Evolutionary conservation across 2,329 filamentous ascomycete genomes (phyloP).

Genomic region (Sarocladium oryzae): DNA sequence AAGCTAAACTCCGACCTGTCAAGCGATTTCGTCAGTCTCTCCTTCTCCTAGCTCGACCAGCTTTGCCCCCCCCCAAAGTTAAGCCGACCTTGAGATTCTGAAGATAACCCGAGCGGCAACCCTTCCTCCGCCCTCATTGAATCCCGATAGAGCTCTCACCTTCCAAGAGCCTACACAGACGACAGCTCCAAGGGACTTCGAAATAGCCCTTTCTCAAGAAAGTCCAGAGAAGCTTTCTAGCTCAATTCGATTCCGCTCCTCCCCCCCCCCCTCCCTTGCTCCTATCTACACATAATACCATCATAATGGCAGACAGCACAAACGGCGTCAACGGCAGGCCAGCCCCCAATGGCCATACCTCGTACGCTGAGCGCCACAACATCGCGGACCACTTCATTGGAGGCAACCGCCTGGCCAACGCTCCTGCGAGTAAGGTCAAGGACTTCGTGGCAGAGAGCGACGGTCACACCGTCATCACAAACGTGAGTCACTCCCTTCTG

Average conservation of each 20-base stretch:
- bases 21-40: background rate
- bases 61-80: slow-evolving; percentile 5
- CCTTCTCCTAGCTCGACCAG: background rate
- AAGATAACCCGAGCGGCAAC: background rate
- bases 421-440: slow-evolving; percentile 80
- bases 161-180: background rate
- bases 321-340: slow-evolving; percentile 42
- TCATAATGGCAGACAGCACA: slow-evolving; percentile 43
- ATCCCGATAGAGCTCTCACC: background rate
- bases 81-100: background rate
- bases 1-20: background rate
- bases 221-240: too few relatives aligned
- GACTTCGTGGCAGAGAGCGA: slow-evolving; percentile 88
- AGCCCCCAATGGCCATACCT: slow-evolving; percentile 50
- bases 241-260: too few relatives aligned
- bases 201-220: too few relatives aligned
- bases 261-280: slow-evolving; percentile 9
- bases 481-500: slow-evolving; percentile 52
- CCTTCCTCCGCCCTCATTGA: background rate
- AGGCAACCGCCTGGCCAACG: slow-evolving; percentile 79
- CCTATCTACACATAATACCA: slow-evolving; percentile 17
- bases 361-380: slow-evolving; percentile 74
- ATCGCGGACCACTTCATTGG: slow-evolving; percentile 93
- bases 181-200: background rate
- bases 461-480: slow-evolving; percentile 97